These are phyloP conservation scores for Penicillium salamii DNA, from an alignment of 495 filamentous ascomycete genomes.

Conservation along the genomic window DNA sequence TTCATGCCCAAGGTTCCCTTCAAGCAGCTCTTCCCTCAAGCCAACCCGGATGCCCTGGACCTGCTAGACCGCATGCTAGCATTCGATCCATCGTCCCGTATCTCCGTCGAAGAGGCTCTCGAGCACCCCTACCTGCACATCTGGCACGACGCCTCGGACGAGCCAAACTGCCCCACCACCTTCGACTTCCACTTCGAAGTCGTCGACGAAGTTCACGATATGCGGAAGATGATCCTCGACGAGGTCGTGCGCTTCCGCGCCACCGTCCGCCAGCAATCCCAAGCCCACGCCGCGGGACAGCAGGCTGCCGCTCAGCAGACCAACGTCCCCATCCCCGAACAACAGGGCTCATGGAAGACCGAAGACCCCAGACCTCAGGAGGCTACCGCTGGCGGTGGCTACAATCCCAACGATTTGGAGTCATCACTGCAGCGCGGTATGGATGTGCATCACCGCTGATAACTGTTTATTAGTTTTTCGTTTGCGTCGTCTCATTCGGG, in stretches of 20 bases:
- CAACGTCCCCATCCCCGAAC: slow-evolving; percentile 73
- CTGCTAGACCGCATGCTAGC: slow-evolving; percentile 95
- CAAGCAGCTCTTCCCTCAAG: slow-evolving; percentile 83
- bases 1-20: slow-evolving; percentile 94
- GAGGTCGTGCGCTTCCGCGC: slow-evolving; percentile 83
- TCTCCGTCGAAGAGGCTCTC: slow-evolving; percentile 88
- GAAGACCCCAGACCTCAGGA: slow-evolving; percentile 91
- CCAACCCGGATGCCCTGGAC: slow-evolving; percentile 94
- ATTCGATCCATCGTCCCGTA: slow-evolving; percentile 88
- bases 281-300: slow-evolving; percentile 43
- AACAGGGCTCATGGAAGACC: slow-evolving; percentile 65
- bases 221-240: slow-evolving; percentile 95
- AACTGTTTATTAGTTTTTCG: not conserved
- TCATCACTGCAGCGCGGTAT: slow-evolving; percentile 80
- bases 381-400: slow-evolving; percentile 51
- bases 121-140: slow-evolving; percentile 95
- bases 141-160: slow-evolving; percentile 97
- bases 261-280: slow-evolving; percentile 65
- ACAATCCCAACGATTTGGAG: slow-evolving; percentile 62
- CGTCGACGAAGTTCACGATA: slow-evolving; percentile 85
- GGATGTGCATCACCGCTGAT: slow-evolving; percentile 51
- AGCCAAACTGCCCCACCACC: slow-evolving; percentile 85
- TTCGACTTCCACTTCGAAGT: slow-evolving; percentile 99
- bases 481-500: not conserved
- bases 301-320: slow-evolving; percentile 40